Percentiles rank a stretch among this genome's conserved stretches.
Evolutionary conservation across 192 early-diverging fungal genomes (phyloP).

Genomic region (Coemansia sp.): DNA sequence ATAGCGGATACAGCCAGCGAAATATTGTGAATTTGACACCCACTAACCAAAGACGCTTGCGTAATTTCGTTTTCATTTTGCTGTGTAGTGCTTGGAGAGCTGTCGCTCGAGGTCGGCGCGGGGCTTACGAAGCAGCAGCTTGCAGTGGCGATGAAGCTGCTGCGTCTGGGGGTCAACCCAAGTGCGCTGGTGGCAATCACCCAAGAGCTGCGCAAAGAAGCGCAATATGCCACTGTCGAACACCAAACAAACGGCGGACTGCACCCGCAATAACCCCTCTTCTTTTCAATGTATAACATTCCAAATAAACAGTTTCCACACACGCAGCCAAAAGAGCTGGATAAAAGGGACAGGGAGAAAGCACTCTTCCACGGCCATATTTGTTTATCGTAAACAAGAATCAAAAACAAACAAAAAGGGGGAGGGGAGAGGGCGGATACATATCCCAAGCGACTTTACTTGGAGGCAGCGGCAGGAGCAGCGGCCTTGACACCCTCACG

Average conservation of each 20-base stretch:
- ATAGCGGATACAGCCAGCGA: no score
- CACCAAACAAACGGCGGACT: not conserved
- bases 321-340: not conserved
- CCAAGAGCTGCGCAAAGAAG: constrained; percentile 43
- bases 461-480: not conserved
- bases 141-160: constrained; percentile 34
- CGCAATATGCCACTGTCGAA: constrained; percentile 7
- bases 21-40: not conserved
- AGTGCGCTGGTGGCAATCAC: constrained; percentile 47
- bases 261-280: not conserved
- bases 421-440: not conserved
- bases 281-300: not conserved
- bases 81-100: constrained; percentile 38
- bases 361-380: not conserved
- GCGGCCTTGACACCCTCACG: constrained; percentile 62
- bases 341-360: not conserved
- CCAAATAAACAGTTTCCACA: not conserved
- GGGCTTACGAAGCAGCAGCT: constrained; percentile 47
- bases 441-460: not conserved
- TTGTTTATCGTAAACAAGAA: constrained; percentile 3
- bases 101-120: constrained; percentile 37
- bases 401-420: not conserved
- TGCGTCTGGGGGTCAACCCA: constrained; percentile 49
- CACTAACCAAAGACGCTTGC: not conserved
- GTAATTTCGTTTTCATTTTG: not conserved